A percentile compares a stretch with the other conserved stretches of the same genome.
Evolutionary conservation across 148 eudicot genomes (phyloP).

Genomic region (Hydrangea macrophylla): DNA sequence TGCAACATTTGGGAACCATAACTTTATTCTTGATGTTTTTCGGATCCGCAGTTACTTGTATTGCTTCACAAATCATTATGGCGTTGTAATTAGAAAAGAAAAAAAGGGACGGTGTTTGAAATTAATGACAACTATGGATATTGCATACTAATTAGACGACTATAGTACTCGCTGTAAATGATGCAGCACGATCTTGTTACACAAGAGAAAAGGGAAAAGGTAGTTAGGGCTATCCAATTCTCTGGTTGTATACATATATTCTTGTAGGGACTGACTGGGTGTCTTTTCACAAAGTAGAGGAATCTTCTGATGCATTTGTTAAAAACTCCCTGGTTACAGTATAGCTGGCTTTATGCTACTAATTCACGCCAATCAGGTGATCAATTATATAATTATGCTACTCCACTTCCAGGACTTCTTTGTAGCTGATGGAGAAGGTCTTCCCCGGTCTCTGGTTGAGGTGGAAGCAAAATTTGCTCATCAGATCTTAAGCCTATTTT

Average conservation of each 20-base stretch:
- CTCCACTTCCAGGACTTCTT: constrained; percentile 62
- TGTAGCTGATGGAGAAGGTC: constrained; percentile 97
- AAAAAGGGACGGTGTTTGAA: too few species aligned
- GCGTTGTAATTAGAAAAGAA: too few species aligned
- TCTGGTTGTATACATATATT: background rate
- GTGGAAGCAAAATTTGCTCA: constrained; percentile 69
- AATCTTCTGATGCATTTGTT: background rate
- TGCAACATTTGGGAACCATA: too few species aligned
- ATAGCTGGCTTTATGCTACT: background rate
- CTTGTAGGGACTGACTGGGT: too few species aligned
- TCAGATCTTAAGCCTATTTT: constrained; percentile 65
- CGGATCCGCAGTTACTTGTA: too few species aligned
- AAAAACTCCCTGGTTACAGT: background rate
- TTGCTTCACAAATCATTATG: too few species aligned
- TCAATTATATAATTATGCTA: background rate
- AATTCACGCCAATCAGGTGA: background rate
- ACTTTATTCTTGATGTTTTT: too few species aligned
- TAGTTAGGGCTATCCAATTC: background rate
- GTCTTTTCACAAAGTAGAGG: background rate
- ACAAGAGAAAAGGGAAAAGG: too few species aligned
- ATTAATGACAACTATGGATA: too few species aligned
- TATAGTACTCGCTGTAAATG: too few species aligned
- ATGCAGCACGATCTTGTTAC: too few species aligned
- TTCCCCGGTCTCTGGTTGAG: constrained; percentile 83
- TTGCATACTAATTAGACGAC: too few species aligned